Base-by-base conservation (phyloP, 2,329 filamentous ascomycete genomes). In the Rutstroemia sp. region DNA sequence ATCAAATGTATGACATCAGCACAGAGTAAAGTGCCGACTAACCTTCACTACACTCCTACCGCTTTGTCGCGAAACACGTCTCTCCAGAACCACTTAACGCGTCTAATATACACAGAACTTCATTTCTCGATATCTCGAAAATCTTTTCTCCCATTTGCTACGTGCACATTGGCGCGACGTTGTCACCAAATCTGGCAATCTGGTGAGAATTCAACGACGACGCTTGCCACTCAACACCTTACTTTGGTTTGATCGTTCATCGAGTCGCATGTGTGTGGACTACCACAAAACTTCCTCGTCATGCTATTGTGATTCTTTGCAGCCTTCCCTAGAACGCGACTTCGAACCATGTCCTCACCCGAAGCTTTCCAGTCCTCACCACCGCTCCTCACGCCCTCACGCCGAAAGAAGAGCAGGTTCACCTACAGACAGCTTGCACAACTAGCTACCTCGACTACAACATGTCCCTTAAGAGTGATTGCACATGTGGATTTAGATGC, bases 401-500 rank as follows among this genome's bases (percentile, higher is more conserved):
- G 60, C 39, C 59, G 63, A 9, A 69, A 62, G 48, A 69, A 75
- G 47, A 96, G 92, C 16, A 81, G 79, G 57, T 97, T 94, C 73
- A 96, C 90, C 2, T 90, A 88, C 70, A 88, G 88, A 59, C 86
- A 97, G 54, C 79, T 97, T 16, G 78, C 82, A 37, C 86, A 92
- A 61, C 81, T 97, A 57, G 82, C 85, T 6, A 79, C 84, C 9
- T 90, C 81, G 63, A 84, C 82, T 37, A 78, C 85, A 0, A 82
- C 83, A 8, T 90, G 83, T 51, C 92, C 92, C 1, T 78, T 99
- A 38, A 85, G 94, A 47, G 88, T 95, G 27, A 83, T 96, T 64
- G 89, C 90, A 6, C 92, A 96, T 70, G 84, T 97, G 61, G 94
- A 99, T 67, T 84, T 99, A 58, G 94, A 99, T 80, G 92, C 92